phyloP scores from a whole-genome alignment of 2,329 filamentous ascomycete genomes.

The Apiospora saccharicola region DNA sequence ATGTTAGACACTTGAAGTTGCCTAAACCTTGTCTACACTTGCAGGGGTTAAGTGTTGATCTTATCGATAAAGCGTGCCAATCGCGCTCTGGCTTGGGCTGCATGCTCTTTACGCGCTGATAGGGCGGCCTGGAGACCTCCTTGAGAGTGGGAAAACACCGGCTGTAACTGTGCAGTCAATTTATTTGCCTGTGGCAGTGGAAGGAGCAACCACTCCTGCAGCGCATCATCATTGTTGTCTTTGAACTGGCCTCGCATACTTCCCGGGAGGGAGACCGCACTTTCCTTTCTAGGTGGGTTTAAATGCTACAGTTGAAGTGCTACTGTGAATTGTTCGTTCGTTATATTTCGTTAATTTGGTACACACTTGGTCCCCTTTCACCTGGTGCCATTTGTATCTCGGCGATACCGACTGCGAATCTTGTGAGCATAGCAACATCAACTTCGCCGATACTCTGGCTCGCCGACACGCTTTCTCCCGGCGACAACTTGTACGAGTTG shows the following conservation, averaged over 20 bases:
- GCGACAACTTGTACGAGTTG: neutral
- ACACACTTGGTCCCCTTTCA: neutral
- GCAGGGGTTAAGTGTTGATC: neutral
- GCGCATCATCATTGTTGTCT: slow-evolving; percentile 14
- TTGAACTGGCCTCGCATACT: slow-evolving; percentile 12
- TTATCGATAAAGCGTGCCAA: slow-evolving; percentile 18
- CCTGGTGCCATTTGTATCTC: neutral
- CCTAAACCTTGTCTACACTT: neutral
- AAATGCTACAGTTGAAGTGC: neutral
- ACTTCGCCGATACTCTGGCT: neutral
- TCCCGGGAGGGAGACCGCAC: slow-evolving; percentile 15
- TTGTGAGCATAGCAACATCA: neutral
- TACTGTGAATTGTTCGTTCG: neutral
- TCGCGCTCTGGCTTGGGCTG: slow-evolving; percentile 13
- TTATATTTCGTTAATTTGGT: neutral
- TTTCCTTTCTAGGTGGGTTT: neutral
- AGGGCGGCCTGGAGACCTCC: neutral
- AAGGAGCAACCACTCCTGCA: neutral
- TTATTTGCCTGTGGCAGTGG: neutral
- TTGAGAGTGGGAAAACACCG: slow-evolving; percentile 5
- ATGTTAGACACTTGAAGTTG: neutral
- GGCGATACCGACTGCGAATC: neutral
- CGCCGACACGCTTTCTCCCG: neutral
- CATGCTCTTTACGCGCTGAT: slow-evolving; percentile 25
- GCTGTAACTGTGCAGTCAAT: slow-evolving; percentile 3